phyloP scores from a whole-genome alignment of 371 early-diverging fungal species.

The Apophysomyces variabilis region DNA sequence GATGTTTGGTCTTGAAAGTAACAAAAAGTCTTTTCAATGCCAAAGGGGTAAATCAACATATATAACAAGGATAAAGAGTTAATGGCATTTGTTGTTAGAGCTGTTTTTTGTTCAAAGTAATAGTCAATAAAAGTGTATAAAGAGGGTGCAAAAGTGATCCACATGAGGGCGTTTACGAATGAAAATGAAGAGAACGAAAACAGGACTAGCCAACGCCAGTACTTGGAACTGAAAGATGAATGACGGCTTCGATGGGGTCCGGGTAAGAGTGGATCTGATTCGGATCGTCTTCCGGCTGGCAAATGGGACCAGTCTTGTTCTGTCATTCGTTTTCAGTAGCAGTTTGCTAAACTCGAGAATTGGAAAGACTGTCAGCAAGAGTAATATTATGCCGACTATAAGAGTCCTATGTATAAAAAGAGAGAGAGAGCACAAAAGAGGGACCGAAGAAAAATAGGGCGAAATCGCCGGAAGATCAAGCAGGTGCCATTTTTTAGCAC shows the following conservation, averaged over 20 bases:
- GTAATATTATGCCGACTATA: too few relatives aligned
- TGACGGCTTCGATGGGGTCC: neutral
- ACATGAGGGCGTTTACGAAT: constrained; percentile 52
- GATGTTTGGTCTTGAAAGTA: constrained; percentile 42
- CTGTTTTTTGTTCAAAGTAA: constrained; percentile 35
- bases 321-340: too few relatives aligned
- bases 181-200: constrained; percentile 48
- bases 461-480: too few relatives aligned
- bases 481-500: too few relatives aligned
- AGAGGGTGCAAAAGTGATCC: constrained; percentile 64
- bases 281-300: too few relatives aligned
- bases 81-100: constrained; percentile 47
- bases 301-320: too few relatives aligned
- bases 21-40: constrained; percentile 46
- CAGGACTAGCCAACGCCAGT: constrained; percentile 48
- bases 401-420: too few relatives aligned
- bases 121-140: constrained; percentile 53
- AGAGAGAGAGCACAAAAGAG: too few relatives aligned
- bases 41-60: constrained; percentile 56
- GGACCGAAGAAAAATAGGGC: too few relatives aligned
- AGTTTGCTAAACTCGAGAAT: too few relatives aligned
- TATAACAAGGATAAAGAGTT: constrained; percentile 51
- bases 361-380: too few relatives aligned
- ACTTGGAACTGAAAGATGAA: neutral
- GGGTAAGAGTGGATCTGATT: too few relatives aligned